Base-by-base conservation (phyloP, 139 green algal genomes). In the Coccomyxa sp. region DNA sequence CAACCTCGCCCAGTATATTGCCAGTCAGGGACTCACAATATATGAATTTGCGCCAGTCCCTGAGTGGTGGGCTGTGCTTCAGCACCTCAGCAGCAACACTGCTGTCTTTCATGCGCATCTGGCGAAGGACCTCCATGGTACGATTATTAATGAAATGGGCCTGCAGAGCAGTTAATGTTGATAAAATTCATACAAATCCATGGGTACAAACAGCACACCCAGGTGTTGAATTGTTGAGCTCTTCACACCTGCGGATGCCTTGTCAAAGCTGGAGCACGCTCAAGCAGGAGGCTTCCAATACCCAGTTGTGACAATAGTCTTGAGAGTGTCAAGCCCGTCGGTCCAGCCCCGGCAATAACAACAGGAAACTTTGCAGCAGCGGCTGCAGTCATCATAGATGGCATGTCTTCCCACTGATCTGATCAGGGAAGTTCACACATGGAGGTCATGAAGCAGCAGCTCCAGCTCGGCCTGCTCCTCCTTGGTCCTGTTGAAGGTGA, bases 91-190 rank as follows among this genome's bases (percentile, higher is more conserved):
- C 71, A n/a, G 76, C 23, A 23, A 97, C 89, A 45, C 88, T 82
- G 0, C 17, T 38, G 25, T 17, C n/a, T 45, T 18, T 77, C 79
- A 80, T 79, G 60, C 57, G 58, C 27, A 91, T 66, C 13, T 82
- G 66, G 3, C 91, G 85, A 25, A 95, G 91, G 27, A 95, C 86
- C 89, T 92, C 82, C 79, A 82, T 76, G 67, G 94, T 97, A 1
- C 96, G 86, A 84, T 95, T 95, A 87, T 98, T 98, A 81, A 99
- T 97, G 82, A 96, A 97, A 82, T 99, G 96, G 76, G 86, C 85
- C 85, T 86, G 84, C 84, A 82, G 1, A 18, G 66, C 66, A 10
- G 4, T 3, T 0, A 13, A 58, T 17, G 23, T 51, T 27, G 23
- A 25, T 9, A 58, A 1, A 25, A 79, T 3, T 51, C 30, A 18